Evolutionary conservation across 495 filamentous ascomycete species (phyloP), one percentile per base, ranked within the genome.

Genomic region (Astrothelium macrocarpum): DNA sequence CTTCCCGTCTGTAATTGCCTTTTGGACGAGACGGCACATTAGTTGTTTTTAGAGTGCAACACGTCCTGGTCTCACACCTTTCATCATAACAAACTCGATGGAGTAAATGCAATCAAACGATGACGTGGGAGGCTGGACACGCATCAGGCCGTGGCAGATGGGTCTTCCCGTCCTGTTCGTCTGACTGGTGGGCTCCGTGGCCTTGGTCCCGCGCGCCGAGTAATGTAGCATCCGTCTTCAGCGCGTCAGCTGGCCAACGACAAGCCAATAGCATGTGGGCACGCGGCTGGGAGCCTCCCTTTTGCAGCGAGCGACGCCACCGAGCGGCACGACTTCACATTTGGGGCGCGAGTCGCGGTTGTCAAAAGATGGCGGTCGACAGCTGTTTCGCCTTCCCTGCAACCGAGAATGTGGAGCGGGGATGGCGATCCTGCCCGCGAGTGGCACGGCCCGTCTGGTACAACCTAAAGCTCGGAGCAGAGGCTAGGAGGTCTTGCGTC

Each of bases 401-500:
- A 49, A 49, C 45, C 45, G 45, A 49, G 45, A n/a, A 49, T 16
- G n/a, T 16, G 45, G n/a, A 49, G 11, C 45, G 45, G 45, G 45
- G 45, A 20, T 49, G n/a, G n/a, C 16, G 45, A 49, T 49, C 45
- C 45, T 49, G 45, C 11, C 45, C 45, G 45, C 45, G 45, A 49
- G 45, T 49, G 45, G 45, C 45, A 49, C 45, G 45, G 45, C 45
- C 45, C 45, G 45, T 49, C 45, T 49, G 16, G 45, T 49, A 49
- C 45, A 20, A 49, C 45, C 45, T 49, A 49, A 49, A n/a, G 45
- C 11, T 20, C 45, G 45, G 45, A 49, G 14, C 45, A 49, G 45
- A 20, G n/a, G n/a, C 12, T 49, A 49, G 45, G n/a, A 12, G 45
- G 14, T 49, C 45, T 49, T 49, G 45, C 45, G n/a, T 49, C 45